phyloP scores from a whole-genome alignment of 140 eudicot species.

The Erigeron philadelphicus region DNA sequence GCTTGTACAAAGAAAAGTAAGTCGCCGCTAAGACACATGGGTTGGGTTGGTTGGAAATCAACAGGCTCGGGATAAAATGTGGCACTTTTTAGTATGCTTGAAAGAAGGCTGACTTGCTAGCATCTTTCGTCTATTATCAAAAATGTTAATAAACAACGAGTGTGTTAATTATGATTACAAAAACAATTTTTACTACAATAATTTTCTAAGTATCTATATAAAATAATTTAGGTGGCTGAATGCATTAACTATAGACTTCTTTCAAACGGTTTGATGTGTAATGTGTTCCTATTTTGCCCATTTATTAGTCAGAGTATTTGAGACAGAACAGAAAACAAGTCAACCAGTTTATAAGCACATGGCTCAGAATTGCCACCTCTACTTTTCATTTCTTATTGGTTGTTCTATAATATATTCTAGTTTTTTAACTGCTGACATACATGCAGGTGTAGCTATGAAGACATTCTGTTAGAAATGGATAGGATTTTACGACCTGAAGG shows the following conservation, averaged over 20 bases:
- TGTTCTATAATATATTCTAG: neutral
- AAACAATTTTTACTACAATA: no score
- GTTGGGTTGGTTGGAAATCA: neutral
- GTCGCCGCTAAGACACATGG: neutral
- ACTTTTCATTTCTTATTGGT: neutral
- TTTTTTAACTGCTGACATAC: neutral
- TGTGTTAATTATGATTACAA: no score
- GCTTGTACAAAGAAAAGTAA: conserved; percentile 56
- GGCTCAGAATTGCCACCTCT: neutral
- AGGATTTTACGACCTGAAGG: conserved; percentile 73
- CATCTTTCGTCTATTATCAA: neutral
- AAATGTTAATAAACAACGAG: neutral
- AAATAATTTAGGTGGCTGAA: neutral
- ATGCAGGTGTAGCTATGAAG: conserved; percentile 24
- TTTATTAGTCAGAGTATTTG: neutral
- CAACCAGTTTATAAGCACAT: neutral
- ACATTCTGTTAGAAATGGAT: conserved; percentile 65
- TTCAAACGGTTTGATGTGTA: neutral
- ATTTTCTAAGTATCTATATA: no score
- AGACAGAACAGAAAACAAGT: neutral
- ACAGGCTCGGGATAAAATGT: neutral
- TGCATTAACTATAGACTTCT: neutral
- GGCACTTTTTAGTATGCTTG: conserved; percentile 5
- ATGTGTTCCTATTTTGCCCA: neutral
- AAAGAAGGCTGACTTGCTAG: neutral